Evolutionary conservation across 805 yeast genomes (phyloP).

Genomic region (Teunomyces kruisii): DNA sequence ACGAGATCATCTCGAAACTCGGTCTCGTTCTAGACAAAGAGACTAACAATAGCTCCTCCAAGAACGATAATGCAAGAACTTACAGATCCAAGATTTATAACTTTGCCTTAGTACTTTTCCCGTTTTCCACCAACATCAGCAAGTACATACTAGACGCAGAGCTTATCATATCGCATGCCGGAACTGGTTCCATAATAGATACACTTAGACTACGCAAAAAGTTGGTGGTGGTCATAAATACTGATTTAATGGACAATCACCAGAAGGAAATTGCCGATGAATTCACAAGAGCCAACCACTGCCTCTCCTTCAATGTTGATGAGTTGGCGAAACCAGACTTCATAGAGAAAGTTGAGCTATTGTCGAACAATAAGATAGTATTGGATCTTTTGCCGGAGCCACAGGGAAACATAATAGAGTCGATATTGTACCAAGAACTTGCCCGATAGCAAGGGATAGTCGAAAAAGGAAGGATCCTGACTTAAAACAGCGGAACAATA

Average conservation of each 20-base stretch:
- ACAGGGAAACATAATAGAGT: constrained; percentile 2
- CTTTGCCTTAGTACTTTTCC: constrained; percentile 18
- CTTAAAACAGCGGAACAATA: neutral
- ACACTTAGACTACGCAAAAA: constrained; percentile 56
- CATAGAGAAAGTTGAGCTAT: neutral
- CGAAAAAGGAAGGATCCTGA: neutral
- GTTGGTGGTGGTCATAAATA: constrained; percentile 71
- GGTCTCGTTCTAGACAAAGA: constrained; percentile 6
- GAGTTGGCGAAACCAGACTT: constrained; percentile 2
- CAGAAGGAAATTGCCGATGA: constrained; percentile 68
- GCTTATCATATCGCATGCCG: constrained; percentile 83
- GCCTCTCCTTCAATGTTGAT: neutral
- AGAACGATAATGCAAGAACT: neutral
- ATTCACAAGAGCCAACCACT: constrained; percentile 7
- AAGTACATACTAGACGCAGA: constrained; percentile 46
- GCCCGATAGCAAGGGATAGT: neutral
- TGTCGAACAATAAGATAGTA: neutral
- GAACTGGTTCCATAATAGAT: constrained; percentile 89
- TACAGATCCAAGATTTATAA: neutral
- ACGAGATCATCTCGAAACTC: constrained; percentile 10
- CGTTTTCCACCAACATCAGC: constrained; percentile 26
- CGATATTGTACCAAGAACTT: constrained; percentile 6
- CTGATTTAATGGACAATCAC: constrained; percentile 80
- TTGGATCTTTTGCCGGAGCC: constrained; percentile 6
- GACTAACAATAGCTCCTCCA: neutral